Percentiles rank a stretch among this genome's conserved stretches.
Evolutionary conservation across 257 asterid species (phyloP).

Genomic region (Solanum gracilifrons): DNA sequence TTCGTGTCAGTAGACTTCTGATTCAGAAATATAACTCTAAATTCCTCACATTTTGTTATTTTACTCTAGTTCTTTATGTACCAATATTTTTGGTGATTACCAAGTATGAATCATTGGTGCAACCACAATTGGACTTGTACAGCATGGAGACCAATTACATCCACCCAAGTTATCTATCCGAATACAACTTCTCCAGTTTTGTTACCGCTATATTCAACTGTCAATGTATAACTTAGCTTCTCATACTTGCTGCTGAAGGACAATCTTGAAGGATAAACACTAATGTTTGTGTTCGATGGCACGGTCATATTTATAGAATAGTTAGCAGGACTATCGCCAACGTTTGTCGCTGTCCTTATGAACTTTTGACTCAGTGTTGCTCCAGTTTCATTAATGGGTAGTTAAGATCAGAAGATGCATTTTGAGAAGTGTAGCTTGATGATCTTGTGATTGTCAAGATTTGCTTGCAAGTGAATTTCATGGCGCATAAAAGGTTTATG

Average conservation of each 20-base stretch:
- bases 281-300: constrained; percentile 18
- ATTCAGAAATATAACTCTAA: neutral
- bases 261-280: constrained; percentile 19
- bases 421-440: neutral
- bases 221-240: constrained; percentile 19
- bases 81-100: neutral
- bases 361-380: neutral
- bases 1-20: neutral
- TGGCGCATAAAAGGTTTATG: no score
- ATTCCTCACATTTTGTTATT: neutral
- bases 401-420: neutral
- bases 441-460: no score
- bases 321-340: constrained; percentile 19
- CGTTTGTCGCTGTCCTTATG: constrained; percentile 3
- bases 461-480: no score
- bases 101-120: constrained; percentile 7
- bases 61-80: neutral
- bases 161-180: constrained; percentile 41
- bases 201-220: constrained; percentile 10
- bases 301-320: constrained; percentile 16
- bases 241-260: constrained; percentile 27
- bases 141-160: constrained; percentile 23
- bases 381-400: neutral
- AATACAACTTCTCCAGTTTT: constrained; percentile 9
- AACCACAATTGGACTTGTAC: constrained; percentile 45